A percentile compares a stretch with the other conserved stretches of the same genome.
Conservation (phyloP, 2,329 filamentous ascomycete species). For the Thermothelomyces thermophilus region DNA sequence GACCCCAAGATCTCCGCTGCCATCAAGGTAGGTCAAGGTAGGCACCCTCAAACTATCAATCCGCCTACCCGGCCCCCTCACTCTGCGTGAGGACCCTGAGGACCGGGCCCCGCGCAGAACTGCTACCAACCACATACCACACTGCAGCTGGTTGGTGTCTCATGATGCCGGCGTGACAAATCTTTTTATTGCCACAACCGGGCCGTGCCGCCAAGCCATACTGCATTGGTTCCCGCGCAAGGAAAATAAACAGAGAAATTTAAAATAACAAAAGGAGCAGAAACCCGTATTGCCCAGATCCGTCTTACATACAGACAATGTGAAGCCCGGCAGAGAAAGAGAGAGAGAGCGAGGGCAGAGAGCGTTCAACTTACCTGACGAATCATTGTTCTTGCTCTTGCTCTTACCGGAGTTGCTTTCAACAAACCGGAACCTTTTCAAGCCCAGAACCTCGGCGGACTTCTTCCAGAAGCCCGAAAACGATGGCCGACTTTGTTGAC, state of each 20-base stretch:
- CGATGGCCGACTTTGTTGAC: constrained; percentile 33
- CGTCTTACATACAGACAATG: too few species aligned
- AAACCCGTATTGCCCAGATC: too few species aligned
- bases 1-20: too few species aligned
- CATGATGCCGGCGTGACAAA: constrained; percentile 4
- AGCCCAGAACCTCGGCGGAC: constrained; percentile 34
- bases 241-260: too few species aligned
- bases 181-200: constrained; percentile 2
- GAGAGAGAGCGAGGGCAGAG: neutral
- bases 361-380: constrained; percentile 4
- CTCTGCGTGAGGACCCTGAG: neutral
- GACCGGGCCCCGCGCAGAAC: neutral
- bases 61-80: neutral
- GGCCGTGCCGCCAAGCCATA: neutral
- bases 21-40: neutral
- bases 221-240: too few species aligned
- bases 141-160: neutral
- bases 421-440: constrained; percentile 33
- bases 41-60: neutral
- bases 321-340: neutral
- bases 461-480: constrained; percentile 44
- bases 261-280: too few species aligned
- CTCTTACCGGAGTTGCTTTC: constrained; percentile 12
- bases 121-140: neutral
- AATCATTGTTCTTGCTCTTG: neutral